Evolutionary conservation across 129 eudicot genomes (phyloP).

Genomic region (Ambrosia trifida): DNA sequence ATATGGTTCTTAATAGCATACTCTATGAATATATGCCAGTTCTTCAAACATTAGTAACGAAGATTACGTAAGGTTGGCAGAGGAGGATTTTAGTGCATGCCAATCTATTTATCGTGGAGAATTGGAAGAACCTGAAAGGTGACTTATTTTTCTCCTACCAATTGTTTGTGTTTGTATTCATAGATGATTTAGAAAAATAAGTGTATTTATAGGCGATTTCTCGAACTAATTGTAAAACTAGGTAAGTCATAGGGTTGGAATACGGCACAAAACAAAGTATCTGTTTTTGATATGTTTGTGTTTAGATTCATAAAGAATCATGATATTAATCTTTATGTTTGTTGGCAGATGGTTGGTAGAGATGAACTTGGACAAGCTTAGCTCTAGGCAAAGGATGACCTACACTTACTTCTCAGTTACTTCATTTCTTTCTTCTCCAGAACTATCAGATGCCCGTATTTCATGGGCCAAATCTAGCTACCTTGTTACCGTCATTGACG

Average conservation of each 20-base stretch:
- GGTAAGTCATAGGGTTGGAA: too few relatives aligned
- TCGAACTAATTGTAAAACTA: too few relatives aligned
- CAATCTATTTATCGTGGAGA: constrained; percentile 61
- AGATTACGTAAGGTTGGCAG: constrained; percentile 61
- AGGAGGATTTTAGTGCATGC: constrained; percentile 65
- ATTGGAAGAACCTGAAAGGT: constrained; percentile 70
- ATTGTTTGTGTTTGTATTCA: background rate
- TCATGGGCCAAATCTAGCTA: constrained; percentile 81
- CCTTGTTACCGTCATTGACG: constrained; percentile 73
- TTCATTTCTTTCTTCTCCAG: constrained; percentile 51
- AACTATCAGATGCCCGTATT: constrained; percentile 80
- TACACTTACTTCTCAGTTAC: constrained; percentile 84
- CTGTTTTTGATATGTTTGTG: background rate
- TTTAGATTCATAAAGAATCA: background rate
- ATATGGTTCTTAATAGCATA: constrained; percentile 4
- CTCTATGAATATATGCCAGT: constrained; percentile 33
- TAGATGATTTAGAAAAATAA: too few relatives aligned
- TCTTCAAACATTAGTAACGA: constrained; percentile 51
- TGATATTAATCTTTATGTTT: background rate
- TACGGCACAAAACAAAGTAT: too few relatives aligned
- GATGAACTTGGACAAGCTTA: constrained; percentile 64
- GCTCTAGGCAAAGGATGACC: constrained; percentile 68
- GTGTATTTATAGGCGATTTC: too few relatives aligned
- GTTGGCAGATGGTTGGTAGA: constrained; percentile 81
- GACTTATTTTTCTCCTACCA: background rate